Percentiles rank a stretch among this genome's conserved stretches.
Conservation (phyloP, 768 basidiomycete species). For the Tricholoma flavovirens region DNA sequence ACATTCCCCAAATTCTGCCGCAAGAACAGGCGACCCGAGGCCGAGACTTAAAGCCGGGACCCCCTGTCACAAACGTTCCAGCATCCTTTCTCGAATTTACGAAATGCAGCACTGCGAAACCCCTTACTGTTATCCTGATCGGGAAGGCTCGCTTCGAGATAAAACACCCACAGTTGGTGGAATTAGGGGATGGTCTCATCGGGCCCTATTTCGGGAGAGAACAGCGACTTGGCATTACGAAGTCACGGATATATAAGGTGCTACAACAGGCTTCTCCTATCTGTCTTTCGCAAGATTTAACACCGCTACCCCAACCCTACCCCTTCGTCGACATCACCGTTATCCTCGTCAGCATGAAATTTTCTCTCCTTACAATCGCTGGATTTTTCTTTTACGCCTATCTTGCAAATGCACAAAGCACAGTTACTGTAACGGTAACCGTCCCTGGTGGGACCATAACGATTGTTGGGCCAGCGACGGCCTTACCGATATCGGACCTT, state of each 20-base stretch:
- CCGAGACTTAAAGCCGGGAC: too few relatives aligned
- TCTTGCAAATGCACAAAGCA: not conserved
- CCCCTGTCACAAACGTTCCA: too few relatives aligned
- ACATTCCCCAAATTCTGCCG: too few relatives aligned
- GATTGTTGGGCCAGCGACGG: too few relatives aligned
- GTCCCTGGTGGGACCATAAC: not conserved
- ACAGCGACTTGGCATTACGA: not conserved
- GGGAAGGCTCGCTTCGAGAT: too few relatives aligned
- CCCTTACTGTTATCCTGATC: too few relatives aligned
- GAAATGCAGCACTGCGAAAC: too few relatives aligned
- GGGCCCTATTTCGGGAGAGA: not conserved
- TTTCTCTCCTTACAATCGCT: not conserved
- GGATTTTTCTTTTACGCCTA: not conserved
- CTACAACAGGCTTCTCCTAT: not conserved
- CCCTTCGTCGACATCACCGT: not conserved
- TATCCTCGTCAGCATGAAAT: too few relatives aligned
- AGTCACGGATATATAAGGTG: not conserved
- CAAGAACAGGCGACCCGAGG: too few relatives aligned
- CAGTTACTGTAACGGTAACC: not conserved
- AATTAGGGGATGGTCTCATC: not conserved
- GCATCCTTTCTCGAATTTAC: too few relatives aligned
- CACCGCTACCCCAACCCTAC: not conserved
- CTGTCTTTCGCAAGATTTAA: not conserved
- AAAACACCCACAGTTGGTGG: too few relatives aligned
- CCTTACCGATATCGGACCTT: too few relatives aligned